Base-by-base conservation (phyloP, 768 basidiomycete species). In the Agrocybe chaxingu region DNA sequence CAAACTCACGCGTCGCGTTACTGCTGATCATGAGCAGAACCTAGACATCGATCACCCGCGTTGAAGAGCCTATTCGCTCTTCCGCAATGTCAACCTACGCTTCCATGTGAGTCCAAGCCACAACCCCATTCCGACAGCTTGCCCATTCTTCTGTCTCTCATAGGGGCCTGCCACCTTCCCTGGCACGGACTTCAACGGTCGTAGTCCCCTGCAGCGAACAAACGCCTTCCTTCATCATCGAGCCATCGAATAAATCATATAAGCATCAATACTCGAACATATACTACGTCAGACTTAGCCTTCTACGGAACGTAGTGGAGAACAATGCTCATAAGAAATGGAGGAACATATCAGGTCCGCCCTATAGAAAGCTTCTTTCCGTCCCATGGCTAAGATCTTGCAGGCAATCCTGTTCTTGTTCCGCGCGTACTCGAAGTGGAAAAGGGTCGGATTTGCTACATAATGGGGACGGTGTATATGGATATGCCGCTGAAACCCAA, bases 401-500 rank as follows among this genome's bases (percentile, higher is more conserved):
- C 59, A 91, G 90, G 84, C 7, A 73, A 78, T 8, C 92, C 93
- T 0, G 62, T 76, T 8, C 76, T 85, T 30, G 80, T 95, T n/a
- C 77, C 84, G 5, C 78, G 91, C 30, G 89, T 96, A 2, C 81
- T 97, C 3, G 96, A 98, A 51, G 86, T 98, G 7, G 72, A 84
- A 41, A 89, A 92, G 58, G 87, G 87, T 1, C 75, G 87, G 59
- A 72, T 96, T 48, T 97, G 93, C 67, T 98, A 87, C 66, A 80
- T 98, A 53, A 74, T 97, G 47, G 97, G 97, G 3, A 99, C 97
- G 0, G 85, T 98, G 5, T 99, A 98, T 66, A 87, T 98, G 84
- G 94, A 99, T 53, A 99, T 99, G 97, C 92, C 94, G 7, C 75
- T 98, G 45, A 99, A 99, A 63, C 96, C 96, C 0, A 98, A 98